Conservation (phyloP, 805 yeast species). For the Saturnispora halmiae region DNA sequence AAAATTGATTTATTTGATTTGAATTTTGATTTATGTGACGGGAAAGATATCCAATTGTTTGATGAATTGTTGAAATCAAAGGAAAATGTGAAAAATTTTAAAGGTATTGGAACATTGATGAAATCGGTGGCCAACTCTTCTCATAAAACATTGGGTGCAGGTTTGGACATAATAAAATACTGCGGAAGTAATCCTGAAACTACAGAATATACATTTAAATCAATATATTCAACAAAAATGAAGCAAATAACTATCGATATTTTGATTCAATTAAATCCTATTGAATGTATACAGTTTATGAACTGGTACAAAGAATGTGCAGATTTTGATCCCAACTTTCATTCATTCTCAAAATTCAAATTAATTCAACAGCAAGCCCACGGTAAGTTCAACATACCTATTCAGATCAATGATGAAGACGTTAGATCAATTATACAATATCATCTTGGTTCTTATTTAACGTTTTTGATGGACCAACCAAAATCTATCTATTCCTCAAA, state of each 20-base stretch:
- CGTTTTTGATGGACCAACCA: constrained; percentile 4
- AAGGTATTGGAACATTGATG: constrained; percentile 7
- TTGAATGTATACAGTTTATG: constrained; percentile 11
- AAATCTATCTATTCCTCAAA: neutral
- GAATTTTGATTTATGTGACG: constrained; percentile 3
- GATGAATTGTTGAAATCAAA: neutral
- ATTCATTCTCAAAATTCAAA: constrained; percentile 8
- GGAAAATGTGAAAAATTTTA: constrained; percentile 1
- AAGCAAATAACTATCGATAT: constrained; percentile 15
- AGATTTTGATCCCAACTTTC: neutral
- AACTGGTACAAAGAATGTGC: constrained; percentile 8
- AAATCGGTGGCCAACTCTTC: neutral
- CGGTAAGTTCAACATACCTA: constrained; percentile 6
- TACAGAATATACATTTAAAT: constrained; percentile 8
- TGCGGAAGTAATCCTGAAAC: neutral
- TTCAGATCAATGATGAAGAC: constrained; percentile 2
- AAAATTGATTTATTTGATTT: constrained; percentile 1
- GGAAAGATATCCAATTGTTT: constrained; percentile 5
- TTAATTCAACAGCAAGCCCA: constrained; percentile 3
- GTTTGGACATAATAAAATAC: neutral
- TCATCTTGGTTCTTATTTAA: neutral
- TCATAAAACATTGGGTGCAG: neutral
- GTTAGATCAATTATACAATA: neutral
- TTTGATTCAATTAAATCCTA: constrained; percentile 17
- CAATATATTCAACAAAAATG: constrained; percentile 16